Evolutionary conservation across 1,139 yeast genomes (phyloP).

Genomic region (Suhomyces bolitotheri): DNA sequence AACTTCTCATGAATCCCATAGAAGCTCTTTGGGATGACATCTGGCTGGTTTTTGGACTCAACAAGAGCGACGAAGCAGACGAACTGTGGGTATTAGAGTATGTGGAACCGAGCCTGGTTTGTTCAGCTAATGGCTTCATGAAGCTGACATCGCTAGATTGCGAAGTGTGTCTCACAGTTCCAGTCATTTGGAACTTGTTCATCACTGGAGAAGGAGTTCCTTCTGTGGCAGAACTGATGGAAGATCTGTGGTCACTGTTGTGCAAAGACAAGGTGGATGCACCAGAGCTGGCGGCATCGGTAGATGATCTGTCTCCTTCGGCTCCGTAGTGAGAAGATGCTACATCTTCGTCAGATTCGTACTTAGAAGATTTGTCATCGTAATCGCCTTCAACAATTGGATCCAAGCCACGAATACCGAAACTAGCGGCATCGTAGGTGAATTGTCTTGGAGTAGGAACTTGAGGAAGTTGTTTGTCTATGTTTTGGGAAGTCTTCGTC

Average conservation of each 20-base stretch:
- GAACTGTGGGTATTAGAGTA: conserved; percentile 11
- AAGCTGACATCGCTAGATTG: conserved; percentile 17
- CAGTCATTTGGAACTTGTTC: conserved; percentile 14
- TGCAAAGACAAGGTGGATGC: conserved; percentile 45
- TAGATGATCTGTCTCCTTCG: conserved; percentile 16
- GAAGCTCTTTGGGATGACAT: conserved; percentile 20
- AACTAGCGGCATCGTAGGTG: conserved; percentile 29
- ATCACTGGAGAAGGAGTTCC: conserved; percentile 18
- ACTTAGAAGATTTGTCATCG: conserved; percentile 37
- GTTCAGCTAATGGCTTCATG: conserved; percentile 15
- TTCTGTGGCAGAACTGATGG: conserved; percentile 21
- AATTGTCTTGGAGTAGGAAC: conserved; percentile 13
- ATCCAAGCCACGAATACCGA: conserved; percentile 40
- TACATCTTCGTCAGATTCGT: conserved; percentile 34
- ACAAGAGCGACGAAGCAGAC: conserved; percentile 11
- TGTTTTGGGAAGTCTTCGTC: conserved; percentile 5
- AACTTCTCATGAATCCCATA: conserved; percentile 29
- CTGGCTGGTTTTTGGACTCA: conserved; percentile 9
- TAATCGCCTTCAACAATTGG: conserved; percentile 41
- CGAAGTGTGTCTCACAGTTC: conserved; percentile 12
- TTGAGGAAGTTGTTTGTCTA: conserved; percentile 8
- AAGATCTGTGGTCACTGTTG: conserved; percentile 37
- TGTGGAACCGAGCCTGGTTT: conserved; percentile 5
- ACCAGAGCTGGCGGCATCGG: conserved; percentile 33
- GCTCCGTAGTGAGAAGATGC: conserved; percentile 22